Percentiles rank a stretch among this genome's conserved stretches.
These are phyloP conservation scores for Euptelea pleiosperma DNA, from an alignment of 164 flowering plant genomes.

Conservation along the genomic window DNA sequence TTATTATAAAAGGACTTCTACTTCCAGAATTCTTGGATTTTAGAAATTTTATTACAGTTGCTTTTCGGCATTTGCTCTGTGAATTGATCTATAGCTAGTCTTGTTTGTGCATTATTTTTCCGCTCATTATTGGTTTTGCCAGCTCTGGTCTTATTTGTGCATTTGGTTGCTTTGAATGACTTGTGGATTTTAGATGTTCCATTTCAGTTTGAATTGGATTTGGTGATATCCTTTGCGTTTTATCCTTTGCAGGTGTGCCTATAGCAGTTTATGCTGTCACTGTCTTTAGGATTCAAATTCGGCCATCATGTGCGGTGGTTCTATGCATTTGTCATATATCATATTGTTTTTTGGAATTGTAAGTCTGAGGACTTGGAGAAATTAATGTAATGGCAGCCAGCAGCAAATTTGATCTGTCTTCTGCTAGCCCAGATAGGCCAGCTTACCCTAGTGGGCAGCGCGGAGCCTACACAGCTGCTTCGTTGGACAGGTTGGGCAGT, in stretches of 20 bases:
- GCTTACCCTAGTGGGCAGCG: conserved; percentile 55
- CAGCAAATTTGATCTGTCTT: conserved; percentile 61
- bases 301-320: conserved; percentile 28
- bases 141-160: too few species aligned
- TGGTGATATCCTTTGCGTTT: neutral
- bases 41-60: too few species aligned
- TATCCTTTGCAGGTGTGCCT: conserved; percentile 24
- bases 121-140: too few species aligned
- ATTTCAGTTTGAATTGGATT: neutral
- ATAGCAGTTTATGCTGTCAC: conserved; percentile 1
- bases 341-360: conserved; percentile 24
- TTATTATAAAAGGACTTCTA: too few species aligned
- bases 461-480: conserved; percentile 43
- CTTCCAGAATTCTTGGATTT: too few species aligned
- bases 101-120: too few species aligned
- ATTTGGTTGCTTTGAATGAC: neutral
- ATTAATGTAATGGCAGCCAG: conserved; percentile 62
- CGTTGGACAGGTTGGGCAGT: conserved; percentile 64
- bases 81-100: too few species aligned
- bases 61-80: too few species aligned
- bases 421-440: conserved; percentile 74
- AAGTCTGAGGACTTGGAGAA: conserved; percentile 26
- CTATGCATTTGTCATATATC: conserved; percentile 37
- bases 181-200: neutral
- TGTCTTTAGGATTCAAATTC: conserved; percentile 4